Percentiles rank a stretch among this genome's conserved stretches.
Conservation (phyloP, 257 asterid genomes). For the Penstemon davidsonii region DNA sequence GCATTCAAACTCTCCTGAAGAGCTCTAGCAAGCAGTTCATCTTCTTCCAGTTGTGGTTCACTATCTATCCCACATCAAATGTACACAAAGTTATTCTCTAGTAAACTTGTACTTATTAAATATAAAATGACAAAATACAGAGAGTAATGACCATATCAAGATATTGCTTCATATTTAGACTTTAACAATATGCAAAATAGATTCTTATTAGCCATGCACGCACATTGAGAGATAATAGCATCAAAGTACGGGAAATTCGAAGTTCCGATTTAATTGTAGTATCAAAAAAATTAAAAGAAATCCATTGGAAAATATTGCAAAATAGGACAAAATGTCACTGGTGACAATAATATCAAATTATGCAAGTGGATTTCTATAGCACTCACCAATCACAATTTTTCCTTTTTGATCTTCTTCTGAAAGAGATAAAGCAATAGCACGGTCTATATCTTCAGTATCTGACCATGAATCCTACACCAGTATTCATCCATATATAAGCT, state of each 20-base stretch:
- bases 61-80: constrained; percentile 38
- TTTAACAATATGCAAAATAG: constrained; percentile 5
- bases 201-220: constrained; percentile 7
- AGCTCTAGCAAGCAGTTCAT: constrained; percentile 66
- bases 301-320: not conserved
- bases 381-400: constrained; percentile 52
- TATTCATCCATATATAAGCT: constrained; percentile 23
- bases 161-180: constrained; percentile 2
- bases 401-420: constrained; percentile 65
- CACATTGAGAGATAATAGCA: constrained; percentile 13
- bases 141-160: not conserved
- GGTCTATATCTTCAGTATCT: constrained; percentile 51
- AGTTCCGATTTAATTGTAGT: constrained; percentile 4
- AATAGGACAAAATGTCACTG: not conserved
- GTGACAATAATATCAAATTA: not conserved
- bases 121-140: constrained; percentile 7
- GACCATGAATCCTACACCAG: constrained; percentile 50
- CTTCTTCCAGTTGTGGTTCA: constrained; percentile 55
- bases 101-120: not conserved
- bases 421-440: constrained; percentile 56
- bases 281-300: not conserved
- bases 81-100: constrained; percentile 20
- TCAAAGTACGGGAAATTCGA: not conserved
- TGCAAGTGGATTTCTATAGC: constrained; percentile 8
- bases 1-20: constrained; percentile 64